Percentiles rank a stretch among this genome's conserved stretches.
phyloP scores from a whole-genome alignment of 73 alveolate genomes.

The Durusdinium trenchii region DNA sequence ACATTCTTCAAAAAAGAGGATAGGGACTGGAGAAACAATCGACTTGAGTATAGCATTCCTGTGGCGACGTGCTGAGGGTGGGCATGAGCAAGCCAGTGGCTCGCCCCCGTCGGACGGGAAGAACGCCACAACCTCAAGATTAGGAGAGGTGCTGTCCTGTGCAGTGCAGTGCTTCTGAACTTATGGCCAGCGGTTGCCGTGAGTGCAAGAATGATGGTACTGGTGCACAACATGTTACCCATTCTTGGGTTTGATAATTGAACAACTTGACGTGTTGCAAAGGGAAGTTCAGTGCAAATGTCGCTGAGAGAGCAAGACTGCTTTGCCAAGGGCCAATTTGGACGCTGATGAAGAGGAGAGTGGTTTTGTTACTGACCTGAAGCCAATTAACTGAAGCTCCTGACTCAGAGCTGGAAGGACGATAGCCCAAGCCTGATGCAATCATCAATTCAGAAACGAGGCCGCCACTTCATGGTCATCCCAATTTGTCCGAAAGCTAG shows the following conservation, averaged over 20 bases:
- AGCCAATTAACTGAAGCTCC: no score
- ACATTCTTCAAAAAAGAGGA: no score
- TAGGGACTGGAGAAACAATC: no score
- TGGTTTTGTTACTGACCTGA: no score
- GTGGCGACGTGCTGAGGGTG: conserved; percentile 56
- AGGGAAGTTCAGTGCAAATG: no score
- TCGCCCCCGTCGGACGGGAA: conserved; percentile 85
- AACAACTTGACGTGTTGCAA: no score
- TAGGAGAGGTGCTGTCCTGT: background rate
- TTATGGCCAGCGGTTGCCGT: background rate
- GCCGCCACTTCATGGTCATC: background rate
- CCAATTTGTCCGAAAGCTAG: background rate
- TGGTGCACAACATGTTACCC: no score
- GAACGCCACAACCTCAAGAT: background rate
- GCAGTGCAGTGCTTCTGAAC: background rate
- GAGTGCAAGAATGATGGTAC: no score
- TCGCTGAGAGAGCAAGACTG: no score
- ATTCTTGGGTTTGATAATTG: no score
- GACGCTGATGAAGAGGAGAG: background rate
- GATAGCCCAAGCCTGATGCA: conserved; percentile 62
- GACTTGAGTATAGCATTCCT: no score
- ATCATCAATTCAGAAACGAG: conserved; percentile 52
- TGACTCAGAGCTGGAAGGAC: background rate
- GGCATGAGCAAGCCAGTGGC: conserved; percentile 87
- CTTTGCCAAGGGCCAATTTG: background rate